These are phyloP conservation scores for Tricladium varicosporioides DNA, from an alignment of 2,329 filamentous ascomycete species.

Conservation along the genomic window DNA sequence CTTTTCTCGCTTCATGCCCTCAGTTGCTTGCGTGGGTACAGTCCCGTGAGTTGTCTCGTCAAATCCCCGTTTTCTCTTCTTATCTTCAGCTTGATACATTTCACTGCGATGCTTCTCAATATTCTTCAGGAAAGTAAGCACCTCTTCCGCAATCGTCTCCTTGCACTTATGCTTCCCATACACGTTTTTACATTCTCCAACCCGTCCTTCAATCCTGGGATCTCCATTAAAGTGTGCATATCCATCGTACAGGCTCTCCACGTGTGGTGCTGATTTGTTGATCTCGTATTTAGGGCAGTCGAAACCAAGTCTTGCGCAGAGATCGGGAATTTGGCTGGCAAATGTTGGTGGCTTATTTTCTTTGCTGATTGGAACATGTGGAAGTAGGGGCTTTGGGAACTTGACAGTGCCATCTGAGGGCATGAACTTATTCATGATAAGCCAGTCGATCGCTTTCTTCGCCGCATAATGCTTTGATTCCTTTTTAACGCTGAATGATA, in stretches of 20 bases:
- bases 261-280: conserved; percentile 9
- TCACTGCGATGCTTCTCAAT: conserved; percentile 32
- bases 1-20: neutral
- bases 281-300: conserved; percentile 26
- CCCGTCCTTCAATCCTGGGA: conserved; percentile 31
- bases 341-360: conserved; percentile 7
- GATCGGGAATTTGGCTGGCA: conserved; percentile 20
- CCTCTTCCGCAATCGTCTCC: conserved; percentile 44
- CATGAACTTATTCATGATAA: conserved; percentile 31
- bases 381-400: conserved; percentile 22
- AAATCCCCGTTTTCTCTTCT: conserved; percentile 18
- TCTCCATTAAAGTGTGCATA: conserved; percentile 31
- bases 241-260: conserved; percentile 22
- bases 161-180: conserved; percentile 49
- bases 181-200: conserved; percentile 42
- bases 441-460: conserved; percentile 33
- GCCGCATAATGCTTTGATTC: conserved; percentile 32
- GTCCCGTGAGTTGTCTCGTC: conserved; percentile 1
- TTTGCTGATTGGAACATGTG: conserved; percentile 5
- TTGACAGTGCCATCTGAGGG: conserved; percentile 24
- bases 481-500: conserved; percentile 31
- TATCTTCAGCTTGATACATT: conserved; percentile 9
- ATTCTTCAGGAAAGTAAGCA: conserved; percentile 38
- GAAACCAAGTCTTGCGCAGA: conserved; percentile 28
- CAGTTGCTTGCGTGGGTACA: neutral